Evolutionary conservation across 75 land plant species (phyloP), one percentile per base, ranked within the genome.

Genomic region (Picea sitchensis): DNA sequence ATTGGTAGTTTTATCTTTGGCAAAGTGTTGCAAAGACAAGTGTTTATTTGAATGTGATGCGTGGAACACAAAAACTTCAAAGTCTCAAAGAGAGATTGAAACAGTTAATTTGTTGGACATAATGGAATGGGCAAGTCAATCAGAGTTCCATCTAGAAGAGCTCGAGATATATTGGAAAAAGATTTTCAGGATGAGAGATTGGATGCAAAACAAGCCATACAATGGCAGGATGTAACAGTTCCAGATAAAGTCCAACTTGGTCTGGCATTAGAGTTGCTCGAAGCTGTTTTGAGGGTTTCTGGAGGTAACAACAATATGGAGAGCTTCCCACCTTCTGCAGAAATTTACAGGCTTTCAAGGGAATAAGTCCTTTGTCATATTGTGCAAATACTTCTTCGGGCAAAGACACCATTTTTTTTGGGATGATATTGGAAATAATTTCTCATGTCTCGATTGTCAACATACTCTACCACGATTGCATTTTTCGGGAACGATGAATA

Each of bases 351-450:
- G 61, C 83, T 87, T 59, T 82, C 87, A 26, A 85, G 81, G 82
- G 89, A 87, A 81, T 87, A 87, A 58, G 67, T 87, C 56, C 78
- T 87, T 61, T 87, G 89, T 76, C 87, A 87, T 76, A 81, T 87
- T 59, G 87, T 87, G 69, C 89, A 87, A 79, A 75, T 81, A 51
- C 87, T 87, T 54, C 87, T 87, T 14, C 88, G 87, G 30, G 89
- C 89, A 67, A 87, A 85, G 59, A 87, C 79, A 36, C 86, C 89
- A 65, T 72, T 78, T 31, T 87, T 87, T 77, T n/a, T n/a, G n/a
- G n/a, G n/a, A n/a, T n/a, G n/a, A n/a, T n/a, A n/a, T n/a, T n/a
- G n/a, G n/a, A n/a, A n/a, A n/a, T n/a, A n/a, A n/a, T n/a, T n/a
- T n/a, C n/a, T n/a, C n/a, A n/a, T n/a, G n/a, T n/a, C n/a, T n/a